Evolutionary conservation across 2,329 filamentous ascomycete species (phyloP), one percentile per base, ranked within the genome.

Genomic region (Aureobasidium pullulans): DNA sequence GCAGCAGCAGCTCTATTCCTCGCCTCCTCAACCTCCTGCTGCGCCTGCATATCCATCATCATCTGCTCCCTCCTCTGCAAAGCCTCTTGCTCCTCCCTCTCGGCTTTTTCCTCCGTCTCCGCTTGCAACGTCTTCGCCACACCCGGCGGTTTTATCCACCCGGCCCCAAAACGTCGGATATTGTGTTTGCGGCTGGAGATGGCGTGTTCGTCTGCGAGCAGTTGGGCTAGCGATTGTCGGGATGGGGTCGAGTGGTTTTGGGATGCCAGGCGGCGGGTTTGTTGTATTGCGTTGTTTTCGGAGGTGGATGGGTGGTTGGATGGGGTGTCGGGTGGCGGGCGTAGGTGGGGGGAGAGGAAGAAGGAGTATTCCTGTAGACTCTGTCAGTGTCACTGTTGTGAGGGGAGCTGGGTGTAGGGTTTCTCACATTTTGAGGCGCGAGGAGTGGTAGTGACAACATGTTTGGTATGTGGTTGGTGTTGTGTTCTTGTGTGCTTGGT

Each of bases 81-180:
- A 68, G 89, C 85, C 63, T 89, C 84, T 62, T 92, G 89, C 73
- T 99, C 94, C 70, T 93, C 87, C 59, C 89, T 83, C 76, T 99
- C 94, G 10, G 88, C 83, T 65, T 87, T 85, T 76, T 99, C 94
- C 74, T 99, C 94, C 43, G 88, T 86, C 75, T 91, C 84, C 63
- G 95, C 91, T 70, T 95, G 87, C 61, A 96, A 84, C 1, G 93
- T 96, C 79, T 97, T 99, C 60, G 84, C 73, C 59, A 96, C 81
- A 7, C 93, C 94, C 0, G 90, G 91, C 0, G 94, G 94, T 61
- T 88, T 89, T 59, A 99, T 86, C 94, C 94, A 99, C 46, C 83
- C 83, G 64, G 86, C 88, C 62, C 94, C 94, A 70, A 95, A 96
- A 68, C 91, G 89, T 49, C 88, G 84, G 32, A 97, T 87, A 65